Evolutionary conservation across 495 filamentous ascomycete species (phyloP), one percentile per base, ranked within the genome.

Genomic region (Friedmanniomyces simplex): DNA sequence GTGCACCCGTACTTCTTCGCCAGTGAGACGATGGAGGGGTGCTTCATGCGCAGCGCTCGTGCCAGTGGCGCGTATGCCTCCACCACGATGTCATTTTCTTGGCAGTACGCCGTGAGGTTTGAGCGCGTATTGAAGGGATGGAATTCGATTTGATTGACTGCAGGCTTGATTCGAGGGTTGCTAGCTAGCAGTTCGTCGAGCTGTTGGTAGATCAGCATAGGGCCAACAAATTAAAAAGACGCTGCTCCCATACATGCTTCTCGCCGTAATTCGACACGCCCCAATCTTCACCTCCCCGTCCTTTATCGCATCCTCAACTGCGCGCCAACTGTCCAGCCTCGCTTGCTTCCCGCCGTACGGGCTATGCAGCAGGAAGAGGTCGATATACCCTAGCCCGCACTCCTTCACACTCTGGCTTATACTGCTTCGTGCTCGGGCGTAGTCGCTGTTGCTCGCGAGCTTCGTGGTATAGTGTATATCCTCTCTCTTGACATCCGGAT

Each of bases 401-500:
- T 73, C 67, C 41, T 74, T 69, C 20, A 87, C 70, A 46, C 76
- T 81, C 59, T 76, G 67, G 16, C 69, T 73, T 50, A 89, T 81
- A 3, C 79, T 76, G 34, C 63, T 68, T 47, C 79, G 77, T 22
- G 82, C 81, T 8, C 67, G 63, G 12, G 81, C 72, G 63, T 86
- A 87, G 10, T 73, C 72, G 3, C 72, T 73, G 63, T 85, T 84
- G 52, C 66, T 74, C 24, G 72, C 72, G 18, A 88, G 71, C 66
- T 88, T 89, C 45, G 79, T 78, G 1, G 85, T 89, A 68, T 81
- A 87, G 66, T 81, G 81, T 57, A 88, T 72, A 59, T 86, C 77
- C 22, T 78, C 73, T 11, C 84, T 74, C 25, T 73, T 72, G 13
- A 85, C 66, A 41, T 79, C 78, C 1, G 63, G 63, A 2, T 63